Base-by-base conservation (phyloP, 768 basidiomycete species). In the Rhizopogon vinicolor region DNA sequence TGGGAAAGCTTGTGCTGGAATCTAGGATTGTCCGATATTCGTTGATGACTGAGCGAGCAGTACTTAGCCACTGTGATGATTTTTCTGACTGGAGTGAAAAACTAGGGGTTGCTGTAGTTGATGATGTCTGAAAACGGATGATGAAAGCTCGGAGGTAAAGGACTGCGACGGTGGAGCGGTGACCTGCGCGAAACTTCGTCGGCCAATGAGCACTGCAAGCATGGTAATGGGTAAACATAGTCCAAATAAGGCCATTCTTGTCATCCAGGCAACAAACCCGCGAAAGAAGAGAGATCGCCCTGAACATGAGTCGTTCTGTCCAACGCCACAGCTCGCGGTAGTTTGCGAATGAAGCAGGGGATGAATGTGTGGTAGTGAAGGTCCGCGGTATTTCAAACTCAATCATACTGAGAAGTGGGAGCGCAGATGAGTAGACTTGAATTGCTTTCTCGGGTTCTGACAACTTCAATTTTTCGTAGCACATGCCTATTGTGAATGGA, bases 281-380 rank as follows among this genome's bases (percentile, higher is more conserved):
- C 3, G 90, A 74, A 14, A 84, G 80, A 0, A 93, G 69, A 1
- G 89, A 73, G 42, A 90, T 78, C 2, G 85, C 85, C n/a, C 94
- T 81, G 75, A 89, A 89, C n/a, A 94, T 73, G 22, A 91, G 76
- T 18, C 85, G 78, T 62, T 96, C 92, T 3, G 82, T 76, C 89
- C 91, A 94, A 49, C 93, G 78, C 78, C 91, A 93, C 9, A 95
- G 76, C 63, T 98, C 94, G 7, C 88, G 86, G 53, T 89, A 84
- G 44, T 79, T 79, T 3, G 73, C 66, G 62, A 93, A 93, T 5
- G 84, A 76, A 2, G 79, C 71, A 72, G 31, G 65, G 55, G 51
- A 65, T 1, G 45, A 29, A 50, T 60, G 66, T 60, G 13, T 70
- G 60, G 54, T 59, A 49, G 61, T 64, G 28, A 64, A 67, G 41